phyloP scores from a whole-genome alignment of 2,329 filamentous ascomycete species.

The Diaporthe aspalathi region DNA sequence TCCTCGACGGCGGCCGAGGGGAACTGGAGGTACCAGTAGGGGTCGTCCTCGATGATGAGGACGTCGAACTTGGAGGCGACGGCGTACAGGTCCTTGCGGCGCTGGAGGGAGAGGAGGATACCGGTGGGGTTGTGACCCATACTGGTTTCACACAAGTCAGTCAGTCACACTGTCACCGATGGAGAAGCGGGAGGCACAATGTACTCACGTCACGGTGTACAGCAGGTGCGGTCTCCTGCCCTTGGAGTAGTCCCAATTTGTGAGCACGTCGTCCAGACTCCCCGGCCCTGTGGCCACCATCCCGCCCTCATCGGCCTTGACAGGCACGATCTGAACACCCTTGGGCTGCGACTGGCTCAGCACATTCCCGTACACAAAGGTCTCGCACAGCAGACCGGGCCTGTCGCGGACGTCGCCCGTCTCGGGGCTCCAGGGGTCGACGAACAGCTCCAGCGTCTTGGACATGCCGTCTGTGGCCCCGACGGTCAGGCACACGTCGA shows the following conservation, averaged over 20 bases:
- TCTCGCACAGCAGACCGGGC: slow-evolving; percentile 83
- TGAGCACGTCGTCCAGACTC: slow-evolving; percentile 80
- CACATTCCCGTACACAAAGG: slow-evolving; percentile 84
- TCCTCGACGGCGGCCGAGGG: slow-evolving; percentile 72
- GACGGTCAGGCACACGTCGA: slow-evolving; percentile 82
- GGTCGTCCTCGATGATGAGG: slow-evolving; percentile 93
- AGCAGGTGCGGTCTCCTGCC: slow-evolving; percentile 85
- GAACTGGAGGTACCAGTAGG: slow-evolving; percentile 95
- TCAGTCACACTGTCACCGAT: not conserved
- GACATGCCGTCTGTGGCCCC: slow-evolving; percentile 88
- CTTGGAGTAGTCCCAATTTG: slow-evolving; percentile 81
- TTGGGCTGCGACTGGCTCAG: slow-evolving; percentile 74
- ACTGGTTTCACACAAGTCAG: slow-evolving; percentile 7
- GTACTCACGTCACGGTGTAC: slow-evolving; percentile 87
- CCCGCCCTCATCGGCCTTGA: slow-evolving; percentile 81
- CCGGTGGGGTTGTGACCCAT: slow-evolving; percentile 92
- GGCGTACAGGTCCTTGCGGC: slow-evolving; percentile 82
- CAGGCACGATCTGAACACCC: slow-evolving; percentile 78
- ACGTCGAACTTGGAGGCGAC: slow-evolving; percentile 87
- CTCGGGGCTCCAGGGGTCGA: slow-evolving; percentile 78
- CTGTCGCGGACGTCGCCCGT: slow-evolving; percentile 74
- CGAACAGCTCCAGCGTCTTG: slow-evolving; percentile 81
- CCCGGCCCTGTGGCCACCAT: slow-evolving; percentile 81
- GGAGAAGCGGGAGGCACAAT: not conserved
- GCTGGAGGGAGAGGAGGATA: slow-evolving; percentile 76